Conservation (phyloP, 106 monocot species). For the Dendrobium catenatum region DNA sequence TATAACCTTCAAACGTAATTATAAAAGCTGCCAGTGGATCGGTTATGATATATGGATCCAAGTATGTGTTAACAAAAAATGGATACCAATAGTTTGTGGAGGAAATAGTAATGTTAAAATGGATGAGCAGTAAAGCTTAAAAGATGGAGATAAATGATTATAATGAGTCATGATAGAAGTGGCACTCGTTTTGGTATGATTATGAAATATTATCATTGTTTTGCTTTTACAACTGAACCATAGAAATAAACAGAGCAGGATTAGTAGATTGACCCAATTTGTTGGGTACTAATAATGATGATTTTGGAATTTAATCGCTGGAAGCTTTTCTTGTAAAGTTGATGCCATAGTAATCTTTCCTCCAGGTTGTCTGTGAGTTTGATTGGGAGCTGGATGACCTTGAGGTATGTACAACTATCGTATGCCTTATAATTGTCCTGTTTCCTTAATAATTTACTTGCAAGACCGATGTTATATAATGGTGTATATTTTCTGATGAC, state of each 20-base stretch:
- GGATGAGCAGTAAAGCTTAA: too few relatives aligned
- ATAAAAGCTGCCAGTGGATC: too few relatives aligned
- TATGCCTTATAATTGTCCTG: background rate
- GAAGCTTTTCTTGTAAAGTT: background rate
- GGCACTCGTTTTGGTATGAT: too few relatives aligned
- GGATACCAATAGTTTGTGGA: too few relatives aligned
- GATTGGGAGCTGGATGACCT: slow-evolving; percentile 66
- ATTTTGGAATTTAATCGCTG: background rate
- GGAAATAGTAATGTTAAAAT: too few relatives aligned
- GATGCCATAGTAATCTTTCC: slow-evolving; percentile 1
- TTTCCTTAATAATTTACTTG: background rate
- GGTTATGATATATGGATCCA: too few relatives aligned
- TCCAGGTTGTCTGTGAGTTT: slow-evolving; percentile 65
- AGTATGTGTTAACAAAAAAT: too few relatives aligned
- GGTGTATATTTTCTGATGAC: background rate
- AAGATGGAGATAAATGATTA: too few relatives aligned
- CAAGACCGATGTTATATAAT: background rate
- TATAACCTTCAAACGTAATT: too few relatives aligned
- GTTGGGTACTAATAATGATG: background rate
- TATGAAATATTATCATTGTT: too few relatives aligned
- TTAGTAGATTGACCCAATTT: background rate
- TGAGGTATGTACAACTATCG: slow-evolving; percentile 28
- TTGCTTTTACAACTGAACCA: too few relatives aligned
- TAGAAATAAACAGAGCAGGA: background rate
- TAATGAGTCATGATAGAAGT: background rate